Percentiles rank a stretch among this genome's conserved stretches.
Evolutionary conservation across 371 early-diverging fungal genomes (phyloP).

Genomic region (Mucor irregularis): DNA sequence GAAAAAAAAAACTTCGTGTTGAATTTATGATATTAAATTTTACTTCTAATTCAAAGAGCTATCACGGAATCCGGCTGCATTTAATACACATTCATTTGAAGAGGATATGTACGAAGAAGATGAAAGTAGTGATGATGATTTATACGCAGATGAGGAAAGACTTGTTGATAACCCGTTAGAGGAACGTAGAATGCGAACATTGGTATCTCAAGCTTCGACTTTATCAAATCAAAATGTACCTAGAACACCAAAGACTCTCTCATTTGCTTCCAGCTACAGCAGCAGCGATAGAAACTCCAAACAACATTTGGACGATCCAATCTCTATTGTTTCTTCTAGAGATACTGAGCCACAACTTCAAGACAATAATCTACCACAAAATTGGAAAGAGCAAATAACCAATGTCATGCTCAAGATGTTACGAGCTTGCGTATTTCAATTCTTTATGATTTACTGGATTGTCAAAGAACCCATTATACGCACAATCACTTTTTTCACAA

Average conservation of each 20-base stretch:
- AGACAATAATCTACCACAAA: background rate
- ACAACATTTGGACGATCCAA: too few species aligned
- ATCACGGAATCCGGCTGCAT: constrained; percentile 5
- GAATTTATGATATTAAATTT: background rate
- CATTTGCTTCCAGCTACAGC: too few species aligned
- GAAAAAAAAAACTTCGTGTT: background rate
- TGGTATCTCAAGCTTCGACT: background rate
- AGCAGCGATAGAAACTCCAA: too few species aligned
- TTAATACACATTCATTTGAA: background rate
- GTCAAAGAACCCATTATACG: constrained; percentile 24
- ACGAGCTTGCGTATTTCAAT: constrained; percentile 9
- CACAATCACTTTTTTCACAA: constrained; percentile 17
- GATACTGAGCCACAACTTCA: too few species aligned
- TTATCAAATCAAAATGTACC: background rate
- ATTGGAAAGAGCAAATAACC: background rate
- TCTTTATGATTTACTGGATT: constrained; percentile 27
- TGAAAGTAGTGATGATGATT: constrained; percentile 4
- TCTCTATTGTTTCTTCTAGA: too few species aligned
- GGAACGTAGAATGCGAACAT: background rate
- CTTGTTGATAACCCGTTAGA: constrained; percentile 11
- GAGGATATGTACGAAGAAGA: background rate
- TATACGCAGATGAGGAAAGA: constrained; percentile 5
- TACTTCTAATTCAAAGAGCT: background rate
- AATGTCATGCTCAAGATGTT: background rate
- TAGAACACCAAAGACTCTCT: background rate